Percentiles rank a stretch among this genome's conserved stretches.
Evolutionary conservation across 306 rosid genomes (phyloP).

Genomic region (Cucurbita pepo): DNA sequence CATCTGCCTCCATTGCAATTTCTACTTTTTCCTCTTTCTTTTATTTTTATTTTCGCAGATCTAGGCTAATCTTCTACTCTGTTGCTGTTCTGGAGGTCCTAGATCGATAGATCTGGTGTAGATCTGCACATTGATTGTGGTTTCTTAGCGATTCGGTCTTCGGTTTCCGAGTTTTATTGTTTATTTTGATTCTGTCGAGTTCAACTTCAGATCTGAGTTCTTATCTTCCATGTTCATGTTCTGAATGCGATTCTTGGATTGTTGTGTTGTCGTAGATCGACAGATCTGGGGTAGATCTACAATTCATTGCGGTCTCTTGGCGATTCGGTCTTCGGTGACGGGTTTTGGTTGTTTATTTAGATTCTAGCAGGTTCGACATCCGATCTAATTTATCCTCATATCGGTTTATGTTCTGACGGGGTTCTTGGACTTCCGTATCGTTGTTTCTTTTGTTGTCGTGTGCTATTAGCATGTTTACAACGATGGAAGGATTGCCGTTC

Average conservation of each 20-base stretch:
- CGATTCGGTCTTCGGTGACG: neutral
- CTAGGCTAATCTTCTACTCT: neutral
- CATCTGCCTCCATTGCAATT: neutral
- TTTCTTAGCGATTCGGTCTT: neutral
- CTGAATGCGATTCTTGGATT: neutral
- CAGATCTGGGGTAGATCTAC: neutral
- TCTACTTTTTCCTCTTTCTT: neutral
- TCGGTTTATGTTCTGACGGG: neutral
- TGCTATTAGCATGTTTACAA: neutral
- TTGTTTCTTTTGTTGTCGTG: neutral
- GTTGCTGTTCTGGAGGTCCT: neutral
- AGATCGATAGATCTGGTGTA: neutral
- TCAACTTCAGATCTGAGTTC: neutral
- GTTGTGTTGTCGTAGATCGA: neutral
- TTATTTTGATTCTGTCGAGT: neutral
- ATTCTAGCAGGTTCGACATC: neutral
- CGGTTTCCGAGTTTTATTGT: too few species aligned
- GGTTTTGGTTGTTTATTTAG: neutral
- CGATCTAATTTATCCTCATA: neutral
- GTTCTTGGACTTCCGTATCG: neutral
- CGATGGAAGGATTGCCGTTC: neutral
- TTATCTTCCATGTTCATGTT: neutral
- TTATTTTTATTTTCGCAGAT: neutral
- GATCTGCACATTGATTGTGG: neutral
- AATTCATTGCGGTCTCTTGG: neutral